phyloP scores from a whole-genome alignment of 2,329 filamentous ascomycete genomes.

The Calonectria pseudoreteaudii region DNA sequence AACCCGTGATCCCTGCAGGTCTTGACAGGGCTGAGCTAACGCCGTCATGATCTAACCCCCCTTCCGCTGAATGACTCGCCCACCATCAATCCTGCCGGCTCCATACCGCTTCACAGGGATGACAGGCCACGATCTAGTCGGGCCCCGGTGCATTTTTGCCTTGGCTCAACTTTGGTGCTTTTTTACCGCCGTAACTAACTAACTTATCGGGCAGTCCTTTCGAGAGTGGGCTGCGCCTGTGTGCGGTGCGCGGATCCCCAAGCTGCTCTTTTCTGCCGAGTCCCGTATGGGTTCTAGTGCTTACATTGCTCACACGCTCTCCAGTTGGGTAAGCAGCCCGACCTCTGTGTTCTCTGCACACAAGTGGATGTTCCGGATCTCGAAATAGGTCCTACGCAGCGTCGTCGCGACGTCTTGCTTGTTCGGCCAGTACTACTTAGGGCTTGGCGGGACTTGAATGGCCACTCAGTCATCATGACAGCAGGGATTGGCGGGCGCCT shows the following conservation, averaged over 20 bases:
- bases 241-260: constrained; percentile 6
- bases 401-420: constrained; percentile 7
- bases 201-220: background rate
- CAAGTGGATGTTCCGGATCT: constrained; percentile 16
- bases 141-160: background rate
- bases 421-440: constrained; percentile 14
- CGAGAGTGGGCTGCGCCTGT: background rate
- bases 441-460: constrained; percentile 7
- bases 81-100: background rate
- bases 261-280: background rate
- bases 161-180: background rate
- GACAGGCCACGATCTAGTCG: background rate
- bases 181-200: background rate
- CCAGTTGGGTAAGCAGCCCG: constrained; percentile 22
- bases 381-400: constrained; percentile 16
- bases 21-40: constrained; percentile 14
- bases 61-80: background rate
- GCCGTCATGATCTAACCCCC: constrained; percentile 6
- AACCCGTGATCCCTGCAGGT: background rate
- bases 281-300: constrained; percentile 25
- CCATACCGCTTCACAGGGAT: background rate
- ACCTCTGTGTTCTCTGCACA: constrained; percentile 10
- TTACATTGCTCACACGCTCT: constrained; percentile 18
- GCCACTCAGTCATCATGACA: constrained; percentile 9
- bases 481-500: background rate